Evolutionary conservation across 768 basidiomycete genomes (phyloP).

Genomic region (Amanita fuliginea): DNA sequence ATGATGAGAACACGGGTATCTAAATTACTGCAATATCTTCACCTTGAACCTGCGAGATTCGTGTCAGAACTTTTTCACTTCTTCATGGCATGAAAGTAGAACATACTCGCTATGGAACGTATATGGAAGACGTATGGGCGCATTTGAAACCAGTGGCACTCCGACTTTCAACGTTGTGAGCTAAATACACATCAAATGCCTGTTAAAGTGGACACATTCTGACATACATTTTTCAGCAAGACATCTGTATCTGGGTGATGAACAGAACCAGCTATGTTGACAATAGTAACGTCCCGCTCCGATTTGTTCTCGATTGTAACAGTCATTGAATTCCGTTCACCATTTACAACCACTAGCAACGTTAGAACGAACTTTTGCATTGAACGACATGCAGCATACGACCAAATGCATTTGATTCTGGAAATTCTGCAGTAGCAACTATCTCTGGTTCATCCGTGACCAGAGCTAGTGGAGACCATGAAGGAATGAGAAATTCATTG

Average conservation of each 20-base stretch:
- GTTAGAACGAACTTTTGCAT: slow-evolving; percentile 6
- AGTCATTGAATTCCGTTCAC: slow-evolving; percentile 61
- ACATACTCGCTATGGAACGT: slow-evolving; percentile 76
- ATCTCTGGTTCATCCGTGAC: slow-evolving; percentile 40
- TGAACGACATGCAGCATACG: slow-evolving; percentile 35
- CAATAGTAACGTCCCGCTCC: slow-evolving; percentile 56
- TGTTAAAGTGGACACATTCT: slow-evolving; percentile 1
- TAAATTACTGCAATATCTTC: slow-evolving; percentile 7
- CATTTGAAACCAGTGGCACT: slow-evolving; percentile 38
- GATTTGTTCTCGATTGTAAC: slow-evolving; percentile 70
- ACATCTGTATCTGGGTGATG: slow-evolving; percentile 50
- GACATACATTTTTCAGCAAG: slow-evolving; percentile 64
- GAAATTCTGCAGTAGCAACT: slow-evolving; percentile 43
- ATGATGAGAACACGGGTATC: slow-evolving; percentile 1
- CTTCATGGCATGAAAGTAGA: not conserved
- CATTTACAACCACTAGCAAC: slow-evolving; percentile 64
- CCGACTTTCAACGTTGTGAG: slow-evolving; percentile 45
- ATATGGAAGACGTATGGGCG: slow-evolving; percentile 59
- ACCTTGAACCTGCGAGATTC: slow-evolving; percentile 48
- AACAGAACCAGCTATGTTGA: slow-evolving; percentile 56
- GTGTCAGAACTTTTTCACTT: slow-evolving; percentile 7
- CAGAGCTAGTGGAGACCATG: not conserved
- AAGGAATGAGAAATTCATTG: not conserved
- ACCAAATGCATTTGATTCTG: slow-evolving; percentile 64
- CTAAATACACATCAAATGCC: slow-evolving; percentile 23